phyloP scores from a whole-genome alignment of 176 grass and related monocot genomes.

The Carex parvula region DNA sequence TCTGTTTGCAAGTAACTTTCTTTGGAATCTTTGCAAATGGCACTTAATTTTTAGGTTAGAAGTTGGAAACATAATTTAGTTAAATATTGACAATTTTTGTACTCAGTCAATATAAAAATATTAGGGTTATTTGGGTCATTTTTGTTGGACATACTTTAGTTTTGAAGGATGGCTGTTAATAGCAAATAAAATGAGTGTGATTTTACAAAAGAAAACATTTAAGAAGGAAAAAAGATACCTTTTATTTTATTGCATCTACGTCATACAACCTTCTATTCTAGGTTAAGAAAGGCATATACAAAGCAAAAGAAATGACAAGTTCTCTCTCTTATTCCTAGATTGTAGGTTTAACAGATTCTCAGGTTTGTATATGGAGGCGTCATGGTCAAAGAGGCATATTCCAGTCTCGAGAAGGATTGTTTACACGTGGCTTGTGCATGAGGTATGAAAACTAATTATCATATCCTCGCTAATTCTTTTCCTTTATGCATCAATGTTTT shows the following conservation, averaged over 20 bases:
- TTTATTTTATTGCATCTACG: background rate
- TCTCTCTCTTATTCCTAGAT: conserved; percentile 37
- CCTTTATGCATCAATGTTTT: conserved; percentile 13
- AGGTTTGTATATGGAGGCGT: conserved; percentile 84
- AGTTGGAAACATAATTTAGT: background rate
- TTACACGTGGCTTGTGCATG: conserved; percentile 74
- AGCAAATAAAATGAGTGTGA: background rate
- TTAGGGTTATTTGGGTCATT: background rate
- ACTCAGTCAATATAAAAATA: background rate
- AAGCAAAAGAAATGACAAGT: conserved; percentile 5
- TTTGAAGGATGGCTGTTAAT: background rate
- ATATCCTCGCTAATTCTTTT: background rate
- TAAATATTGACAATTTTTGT: background rate
- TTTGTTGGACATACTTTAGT: background rate
- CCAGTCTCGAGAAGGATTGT: conserved; percentile 54
- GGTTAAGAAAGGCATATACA: background rate
- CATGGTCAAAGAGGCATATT: conserved; percentile 63
- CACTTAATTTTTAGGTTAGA: background rate
- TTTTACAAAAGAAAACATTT: background rate
- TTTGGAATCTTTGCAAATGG: background rate
- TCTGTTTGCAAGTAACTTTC: background rate
- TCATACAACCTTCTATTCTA: background rate
- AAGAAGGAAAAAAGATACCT: background rate
- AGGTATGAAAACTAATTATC: conserved; percentile 37
- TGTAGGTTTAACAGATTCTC: conserved; percentile 77